A percentile compares a stretch with the other conserved stretches of the same genome.
phyloP scores from a whole-genome alignment of 2,329 filamentous ascomycete species.

The Berkeleyomyces rouxiae region DNA sequence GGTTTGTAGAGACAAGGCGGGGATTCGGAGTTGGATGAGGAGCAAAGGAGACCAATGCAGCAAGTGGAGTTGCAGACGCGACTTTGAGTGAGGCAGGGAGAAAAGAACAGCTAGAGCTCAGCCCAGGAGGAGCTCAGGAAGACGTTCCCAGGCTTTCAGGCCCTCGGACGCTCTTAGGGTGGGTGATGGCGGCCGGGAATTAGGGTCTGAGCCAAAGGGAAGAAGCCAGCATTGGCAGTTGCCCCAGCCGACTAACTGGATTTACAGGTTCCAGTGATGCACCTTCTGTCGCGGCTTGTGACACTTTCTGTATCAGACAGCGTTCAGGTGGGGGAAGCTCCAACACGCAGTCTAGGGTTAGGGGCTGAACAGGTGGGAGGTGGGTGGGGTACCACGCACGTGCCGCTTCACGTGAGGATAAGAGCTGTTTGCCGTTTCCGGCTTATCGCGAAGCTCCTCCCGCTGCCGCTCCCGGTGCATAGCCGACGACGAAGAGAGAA shows the following conservation, averaged over 20 bases:
- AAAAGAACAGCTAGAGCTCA: background rate
- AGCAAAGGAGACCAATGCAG: background rate
- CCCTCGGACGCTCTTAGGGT: no score
- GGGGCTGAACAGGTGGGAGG: background rate
- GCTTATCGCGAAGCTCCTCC: background rate
- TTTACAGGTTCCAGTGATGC: no score
- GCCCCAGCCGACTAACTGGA: no score
- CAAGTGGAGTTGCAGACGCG: slow-evolving; percentile 1
- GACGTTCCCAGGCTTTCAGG: no score
- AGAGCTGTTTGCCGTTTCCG: background rate
- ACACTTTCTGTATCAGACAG: no score
- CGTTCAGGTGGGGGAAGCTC: no score
- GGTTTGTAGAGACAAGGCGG: slow-evolving; percentile 4
- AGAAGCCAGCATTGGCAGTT: background rate
- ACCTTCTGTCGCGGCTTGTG: no score
- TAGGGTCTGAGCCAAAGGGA: no score
- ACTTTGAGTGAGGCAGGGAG: background rate
- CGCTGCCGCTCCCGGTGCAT: no score
- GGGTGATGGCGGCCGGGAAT: no score
- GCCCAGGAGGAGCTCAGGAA: no score
- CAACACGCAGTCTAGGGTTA: background rate
- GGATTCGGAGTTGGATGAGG: background rate
- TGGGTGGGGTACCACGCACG: background rate
- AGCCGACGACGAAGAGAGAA: no score
- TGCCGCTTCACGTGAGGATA: background rate